A percentile compares a stretch with the other conserved stretches of the same genome.
These are phyloP conservation scores for Amaranthus tricolor DNA, from an alignment of 179 eudicot genomes.

Conservation along the genomic window DNA sequence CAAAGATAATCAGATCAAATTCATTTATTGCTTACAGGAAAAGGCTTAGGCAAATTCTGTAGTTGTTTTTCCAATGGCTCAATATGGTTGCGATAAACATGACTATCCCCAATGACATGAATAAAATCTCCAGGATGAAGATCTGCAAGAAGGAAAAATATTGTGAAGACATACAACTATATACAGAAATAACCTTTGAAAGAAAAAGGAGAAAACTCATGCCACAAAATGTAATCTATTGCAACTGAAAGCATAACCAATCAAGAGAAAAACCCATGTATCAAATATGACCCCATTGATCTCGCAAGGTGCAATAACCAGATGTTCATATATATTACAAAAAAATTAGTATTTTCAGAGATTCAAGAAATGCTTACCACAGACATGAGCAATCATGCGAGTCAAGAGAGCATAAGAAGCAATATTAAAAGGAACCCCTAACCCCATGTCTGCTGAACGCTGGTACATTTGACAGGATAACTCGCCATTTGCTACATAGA, in stretches of 20 bases:
- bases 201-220: not conserved
- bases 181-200: not conserved
- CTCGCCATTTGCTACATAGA: constrained; percentile 92
- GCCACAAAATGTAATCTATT: not conserved
- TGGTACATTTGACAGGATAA: constrained; percentile 97
- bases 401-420: constrained; percentile 89
- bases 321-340: not conserved
- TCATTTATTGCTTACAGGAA: constrained; percentile 56
- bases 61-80: constrained; percentile 76
- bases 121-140: constrained; percentile 76
- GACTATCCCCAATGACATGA: constrained; percentile 79
- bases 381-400: constrained; percentile 93
- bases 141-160: constrained; percentile 36
- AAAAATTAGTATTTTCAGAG: not conserved
- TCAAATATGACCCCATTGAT: not conserved
- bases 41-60: constrained; percentile 64
- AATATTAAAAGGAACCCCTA: constrained; percentile 95
- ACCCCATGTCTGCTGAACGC: constrained; percentile 98
- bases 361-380: constrained; percentile 51
- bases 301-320: not conserved
- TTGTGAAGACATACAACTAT: not conserved
- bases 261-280: not conserved
- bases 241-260: constrained; percentile 1
- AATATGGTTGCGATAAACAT: constrained; percentile 67
- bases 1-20: not conserved